These are phyloP conservation scores for Jamesozyma piceae DNA, from an alignment of 805 yeast genomes.

Conservation along the genomic window DNA sequence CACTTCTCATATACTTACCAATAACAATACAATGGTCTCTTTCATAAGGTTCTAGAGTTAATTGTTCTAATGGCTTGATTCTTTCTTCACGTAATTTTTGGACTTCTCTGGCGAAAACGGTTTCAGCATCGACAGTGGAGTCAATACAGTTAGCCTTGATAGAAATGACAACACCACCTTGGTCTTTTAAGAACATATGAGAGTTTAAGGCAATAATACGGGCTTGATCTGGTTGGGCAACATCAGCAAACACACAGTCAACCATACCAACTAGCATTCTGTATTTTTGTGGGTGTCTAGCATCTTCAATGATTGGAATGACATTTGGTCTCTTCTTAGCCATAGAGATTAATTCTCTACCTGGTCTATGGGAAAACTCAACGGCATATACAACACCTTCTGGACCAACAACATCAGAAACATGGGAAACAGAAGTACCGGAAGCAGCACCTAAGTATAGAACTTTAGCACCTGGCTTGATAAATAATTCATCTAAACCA, in stretches of 20 bases:
- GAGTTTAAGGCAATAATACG: slow-evolving; percentile 98
- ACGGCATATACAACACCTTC: slow-evolving; percentile 98
- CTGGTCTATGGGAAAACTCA: slow-evolving; percentile 99
- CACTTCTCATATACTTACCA: slow-evolving; percentile 92
- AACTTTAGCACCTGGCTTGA: slow-evolving; percentile 97
- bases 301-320: slow-evolving; percentile 97
- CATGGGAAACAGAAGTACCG: slow-evolving; percentile 98
- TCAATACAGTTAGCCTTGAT: slow-evolving; percentile 99
- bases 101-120: slow-evolving; percentile 98
- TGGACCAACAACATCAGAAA: slow-evolving; percentile 97
- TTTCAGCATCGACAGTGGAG: slow-evolving; percentile 98
- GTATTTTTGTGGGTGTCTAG: slow-evolving; percentile 99
- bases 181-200: slow-evolving; percentile 94
- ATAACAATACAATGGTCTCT: slow-evolving; percentile 99
- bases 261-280: slow-evolving; percentile 99
- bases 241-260: slow-evolving; percentile 97
- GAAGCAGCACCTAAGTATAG: slow-evolving; percentile 98
- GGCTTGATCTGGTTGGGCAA: slow-evolving; percentile 99
- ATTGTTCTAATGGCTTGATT: slow-evolving; percentile 96
- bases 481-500: slow-evolving; percentile 95
- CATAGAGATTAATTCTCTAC: slow-evolving; percentile 98
- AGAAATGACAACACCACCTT: slow-evolving; percentile 97
- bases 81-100: slow-evolving; percentile 98
- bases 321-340: slow-evolving; percentile 99
- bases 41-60: slow-evolving; percentile 98